Percentiles rank a stretch among this genome's conserved stretches.
These are phyloP conservation scores for Pharus latifolius DNA, from an alignment of 176 grass and related monocot genomes.

Conservation along the genomic window DNA sequence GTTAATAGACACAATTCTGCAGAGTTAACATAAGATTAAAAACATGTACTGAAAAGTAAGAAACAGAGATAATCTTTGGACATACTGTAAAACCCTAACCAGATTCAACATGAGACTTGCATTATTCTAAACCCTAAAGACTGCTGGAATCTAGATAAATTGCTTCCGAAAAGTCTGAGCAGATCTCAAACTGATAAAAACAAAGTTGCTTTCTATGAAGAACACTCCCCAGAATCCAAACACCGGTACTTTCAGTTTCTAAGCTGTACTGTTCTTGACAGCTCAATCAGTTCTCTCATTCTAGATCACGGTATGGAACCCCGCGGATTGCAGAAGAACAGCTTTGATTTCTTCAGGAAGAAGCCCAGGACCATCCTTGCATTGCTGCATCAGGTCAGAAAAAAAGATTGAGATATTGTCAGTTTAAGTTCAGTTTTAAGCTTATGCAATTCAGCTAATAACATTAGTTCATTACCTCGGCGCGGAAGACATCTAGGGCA, in stretches of 20 bases:
- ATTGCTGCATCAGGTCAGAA: conserved; percentile 48
- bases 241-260: conserved; percentile 5
- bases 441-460: not conserved
- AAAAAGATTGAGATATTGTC: not conserved
- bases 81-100: not conserved
- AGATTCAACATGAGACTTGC: not conserved
- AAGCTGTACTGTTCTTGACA: conserved; percentile 1
- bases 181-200: not conserved
- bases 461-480: conserved; percentile 49
- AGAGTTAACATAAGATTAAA: conserved; percentile 10
- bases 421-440: not conserved
- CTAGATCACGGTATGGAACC: conserved; percentile 43
- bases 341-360: conserved; percentile 89
- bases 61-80: not conserved
- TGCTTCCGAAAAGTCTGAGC: not conserved
- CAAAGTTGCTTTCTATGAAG: conserved; percentile 2
- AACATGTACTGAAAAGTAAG: conserved; percentile 2
- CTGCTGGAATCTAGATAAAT: conserved; percentile 8
- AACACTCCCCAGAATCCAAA: not conserved
- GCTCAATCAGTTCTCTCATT: not conserved
- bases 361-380: conserved; percentile 65
- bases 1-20: not conserved
- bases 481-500: conserved; percentile 79
- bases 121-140: conserved; percentile 12
- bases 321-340: conserved; percentile 66